Evolutionary conservation across 164 flowering plant species (phyloP).

Genomic region (Macadamia integrifolia): DNA sequence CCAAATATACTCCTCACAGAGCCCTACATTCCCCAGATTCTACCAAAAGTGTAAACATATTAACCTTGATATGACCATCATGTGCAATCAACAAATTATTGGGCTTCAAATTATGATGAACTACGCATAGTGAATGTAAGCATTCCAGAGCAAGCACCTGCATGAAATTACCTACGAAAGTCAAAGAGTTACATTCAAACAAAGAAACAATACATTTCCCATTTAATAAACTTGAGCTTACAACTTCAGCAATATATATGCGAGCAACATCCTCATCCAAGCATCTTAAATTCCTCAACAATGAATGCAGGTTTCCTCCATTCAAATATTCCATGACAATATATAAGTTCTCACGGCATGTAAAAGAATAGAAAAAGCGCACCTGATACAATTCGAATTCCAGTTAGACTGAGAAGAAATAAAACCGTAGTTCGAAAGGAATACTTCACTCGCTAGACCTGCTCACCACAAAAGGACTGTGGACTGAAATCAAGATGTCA

Average conservation of each 20-base stretch:
- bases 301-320: slow-evolving; percentile 97
- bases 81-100: slow-evolving; percentile 98
- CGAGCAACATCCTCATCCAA: slow-evolving; percentile 97
- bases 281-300: slow-evolving; percentile 96
- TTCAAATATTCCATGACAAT: slow-evolving; percentile 99
- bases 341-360: slow-evolving; percentile 94
- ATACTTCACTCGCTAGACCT: slow-evolving; percentile 18
- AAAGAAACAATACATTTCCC: not conserved
- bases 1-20: no score
- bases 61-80: slow-evolving; percentile 99
- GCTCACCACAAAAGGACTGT: slow-evolving; percentile 99
- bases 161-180: slow-evolving; percentile 7
- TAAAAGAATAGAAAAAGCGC: slow-evolving; percentile 98
- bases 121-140: slow-evolving; percentile 84
- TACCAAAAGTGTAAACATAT: not conserved
- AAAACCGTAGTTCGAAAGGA: not conserved
- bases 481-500: slow-evolving; percentile 91
- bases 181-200: not conserved
- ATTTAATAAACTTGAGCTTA: slow-evolving; percentile 35
- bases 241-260: slow-evolving; percentile 96
- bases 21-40: no score
- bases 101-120: slow-evolving; percentile 98
- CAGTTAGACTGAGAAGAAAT: slow-evolving; percentile 20
- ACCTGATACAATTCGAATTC: slow-evolving; percentile 46
- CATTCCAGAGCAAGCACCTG: slow-evolving; percentile 99